These are phyloP conservation scores for Pisolithus orientalis DNA, from an alignment of 768 basidiomycete genomes.

Conservation along the genomic window DNA sequence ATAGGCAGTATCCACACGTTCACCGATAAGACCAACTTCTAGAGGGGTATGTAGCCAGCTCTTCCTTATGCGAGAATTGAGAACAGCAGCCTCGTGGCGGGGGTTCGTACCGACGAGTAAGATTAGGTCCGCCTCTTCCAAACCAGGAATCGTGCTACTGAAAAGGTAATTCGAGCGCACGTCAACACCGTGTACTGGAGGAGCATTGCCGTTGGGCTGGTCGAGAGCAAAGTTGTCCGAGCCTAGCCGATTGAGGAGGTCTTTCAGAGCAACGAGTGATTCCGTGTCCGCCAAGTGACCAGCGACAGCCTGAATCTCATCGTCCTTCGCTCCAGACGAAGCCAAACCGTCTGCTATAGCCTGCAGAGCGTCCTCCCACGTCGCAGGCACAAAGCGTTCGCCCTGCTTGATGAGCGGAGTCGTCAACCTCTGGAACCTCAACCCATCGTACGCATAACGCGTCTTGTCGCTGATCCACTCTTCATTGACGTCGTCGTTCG, in stretches of 20 bases:
- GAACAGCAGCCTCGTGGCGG: slow-evolving; percentile 91
- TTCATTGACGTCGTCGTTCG: slow-evolving; percentile 98
- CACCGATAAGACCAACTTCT: slow-evolving; percentile 86
- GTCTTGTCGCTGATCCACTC: slow-evolving; percentile 99
- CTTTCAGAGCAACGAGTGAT: slow-evolving; percentile 88
- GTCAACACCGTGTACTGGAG: slow-evolving; percentile 79
- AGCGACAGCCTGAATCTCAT: slow-evolving; percentile 94
- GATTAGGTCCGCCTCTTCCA: slow-evolving; percentile 89
- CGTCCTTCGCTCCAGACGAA: slow-evolving; percentile 72
- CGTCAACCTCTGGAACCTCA: slow-evolving; percentile 92
- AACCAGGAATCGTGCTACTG: slow-evolving; percentile 85
- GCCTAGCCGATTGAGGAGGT: slow-evolving; percentile 86
- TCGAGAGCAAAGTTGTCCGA: slow-evolving; percentile 92
- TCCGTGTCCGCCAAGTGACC: slow-evolving; percentile 94
- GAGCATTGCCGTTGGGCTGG: slow-evolving; percentile 54
- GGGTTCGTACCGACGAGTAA: slow-evolving; percentile 96
- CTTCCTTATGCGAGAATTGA: slow-evolving; percentile 96
- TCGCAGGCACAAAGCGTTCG: slow-evolving; percentile 84
- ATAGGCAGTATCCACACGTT: slow-evolving; percentile 86
- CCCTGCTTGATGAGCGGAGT: slow-evolving; percentile 85
- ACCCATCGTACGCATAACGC: slow-evolving; percentile 92
- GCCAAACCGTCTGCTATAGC: slow-evolving; percentile 72
- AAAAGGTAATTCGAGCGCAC: slow-evolving; percentile 95
- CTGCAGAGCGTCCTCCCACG: slow-evolving; percentile 86
- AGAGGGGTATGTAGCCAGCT: slow-evolving; percentile 85